These are phyloP conservation scores for Leptomonas pyrrhocoris DNA, from an alignment of 208 protist species.

Conservation along the genomic window DNA sequence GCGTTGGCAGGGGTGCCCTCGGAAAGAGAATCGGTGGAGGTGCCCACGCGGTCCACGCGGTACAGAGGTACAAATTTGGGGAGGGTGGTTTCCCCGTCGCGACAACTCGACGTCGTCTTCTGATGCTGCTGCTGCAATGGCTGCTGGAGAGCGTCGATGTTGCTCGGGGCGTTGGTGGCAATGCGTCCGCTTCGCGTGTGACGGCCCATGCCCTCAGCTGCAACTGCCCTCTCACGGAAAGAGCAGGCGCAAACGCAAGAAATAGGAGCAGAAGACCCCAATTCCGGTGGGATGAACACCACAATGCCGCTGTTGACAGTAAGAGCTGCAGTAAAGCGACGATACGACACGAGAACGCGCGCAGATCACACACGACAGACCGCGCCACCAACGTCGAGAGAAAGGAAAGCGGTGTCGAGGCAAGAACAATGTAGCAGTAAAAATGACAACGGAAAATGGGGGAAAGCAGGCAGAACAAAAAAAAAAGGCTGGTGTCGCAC, in stretches of 20 bases:
- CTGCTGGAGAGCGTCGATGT: background rate
- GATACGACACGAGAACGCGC: no score
- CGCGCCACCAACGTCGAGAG: no score
- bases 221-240: background rate
- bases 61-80: background rate
- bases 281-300: no score
- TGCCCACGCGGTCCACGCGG: background rate
- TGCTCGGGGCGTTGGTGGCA: background rate
- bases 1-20: conserved; percentile 4
- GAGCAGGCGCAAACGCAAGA: background rate
- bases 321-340: no score
- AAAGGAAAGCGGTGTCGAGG: no score
- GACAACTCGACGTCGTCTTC: background rate
- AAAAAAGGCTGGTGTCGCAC: no score
- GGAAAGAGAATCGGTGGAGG: conserved; percentile 12
- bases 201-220: background rate
- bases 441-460: no score
- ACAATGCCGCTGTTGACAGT: no score
- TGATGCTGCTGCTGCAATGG: background rate
- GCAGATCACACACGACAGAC: no score
- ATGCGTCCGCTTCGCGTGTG: background rate
- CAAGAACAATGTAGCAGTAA: no score
- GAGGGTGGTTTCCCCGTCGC: background rate
- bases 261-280: no score
- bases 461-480: background rate